Conservation (phyloP, 2,329 filamentous ascomycete genomes). For the Pleoardoris graminearum region DNA sequence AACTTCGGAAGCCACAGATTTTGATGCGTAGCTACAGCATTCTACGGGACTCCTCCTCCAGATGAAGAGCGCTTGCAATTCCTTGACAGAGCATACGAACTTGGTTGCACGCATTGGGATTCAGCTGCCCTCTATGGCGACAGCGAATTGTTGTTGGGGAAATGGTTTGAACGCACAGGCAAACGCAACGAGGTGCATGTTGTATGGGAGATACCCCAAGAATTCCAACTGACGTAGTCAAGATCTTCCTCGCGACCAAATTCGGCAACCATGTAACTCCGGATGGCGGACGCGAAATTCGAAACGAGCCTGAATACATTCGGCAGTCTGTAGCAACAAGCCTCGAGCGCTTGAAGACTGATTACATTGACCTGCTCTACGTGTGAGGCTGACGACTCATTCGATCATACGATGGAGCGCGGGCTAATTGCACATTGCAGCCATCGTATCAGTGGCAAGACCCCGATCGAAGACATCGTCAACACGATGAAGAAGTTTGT, state of each 20-base stretch:
- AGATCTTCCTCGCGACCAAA: slow-evolving; percentile 19
- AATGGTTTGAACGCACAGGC: slow-evolving; percentile 20
- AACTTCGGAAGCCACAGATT: too few relatives aligned
- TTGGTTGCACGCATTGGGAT: slow-evolving; percentile 34
- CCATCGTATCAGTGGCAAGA: slow-evolving; percentile 46
- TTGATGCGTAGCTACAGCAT: too few relatives aligned
- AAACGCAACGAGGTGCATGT: slow-evolving; percentile 3
- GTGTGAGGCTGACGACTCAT: too few relatives aligned
- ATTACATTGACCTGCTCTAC: slow-evolving; percentile 47
- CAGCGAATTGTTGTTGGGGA: slow-evolving; percentile 23
- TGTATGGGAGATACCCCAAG: too few relatives aligned
- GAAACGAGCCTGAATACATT: slow-evolving; percentile 42
- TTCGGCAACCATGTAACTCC: slow-evolving; percentile 8
- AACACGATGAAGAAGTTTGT: slow-evolving; percentile 46
- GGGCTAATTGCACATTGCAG: too few relatives aligned
- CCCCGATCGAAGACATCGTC: slow-evolving; percentile 52
- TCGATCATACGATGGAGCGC: too few relatives aligned
- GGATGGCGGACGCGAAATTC: slow-evolving; percentile 12
- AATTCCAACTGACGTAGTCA: too few relatives aligned
- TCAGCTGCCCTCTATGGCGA: slow-evolving; percentile 29
- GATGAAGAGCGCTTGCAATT: slow-evolving; percentile 6
- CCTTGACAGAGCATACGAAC: slow-evolving; percentile 20
- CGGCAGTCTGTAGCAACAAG: slow-evolving; percentile 42
- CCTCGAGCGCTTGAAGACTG: slow-evolving; percentile 39
- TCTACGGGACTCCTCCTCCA: too few relatives aligned